A percentile compares a stretch with the other conserved stretches of the same genome.
phyloP scores from a whole-genome alignment of 805 yeast species.

The Pichia insulana region DNA sequence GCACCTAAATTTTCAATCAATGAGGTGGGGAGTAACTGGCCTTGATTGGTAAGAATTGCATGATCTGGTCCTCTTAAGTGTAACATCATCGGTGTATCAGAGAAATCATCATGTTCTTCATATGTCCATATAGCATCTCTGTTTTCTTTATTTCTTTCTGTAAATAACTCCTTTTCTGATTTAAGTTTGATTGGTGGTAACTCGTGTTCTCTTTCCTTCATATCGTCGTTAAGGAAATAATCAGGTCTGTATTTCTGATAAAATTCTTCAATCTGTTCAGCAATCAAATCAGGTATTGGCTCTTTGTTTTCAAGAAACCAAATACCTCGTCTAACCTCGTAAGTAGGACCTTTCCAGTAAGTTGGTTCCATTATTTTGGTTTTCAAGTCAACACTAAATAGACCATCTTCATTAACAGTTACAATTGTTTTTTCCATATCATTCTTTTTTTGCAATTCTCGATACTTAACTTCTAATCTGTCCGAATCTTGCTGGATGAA shows the following conservation, averaged over 20 bases:
- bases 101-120: constrained; percentile 17
- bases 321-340: constrained; percentile 72
- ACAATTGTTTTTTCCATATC: constrained; percentile 21
- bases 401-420: constrained; percentile 71
- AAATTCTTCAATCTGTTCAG: constrained; percentile 52
- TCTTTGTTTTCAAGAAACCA: constrained; percentile 72
- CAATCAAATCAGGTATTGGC: constrained; percentile 33
- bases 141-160: constrained; percentile 10
- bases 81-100: constrained; percentile 20
- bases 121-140: constrained; percentile 21
- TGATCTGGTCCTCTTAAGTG: constrained; percentile 20
- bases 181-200: constrained; percentile 11
- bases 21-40: constrained; percentile 21
- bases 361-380: constrained; percentile 52
- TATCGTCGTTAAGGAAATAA: constrained; percentile 2
- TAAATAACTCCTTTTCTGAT: constrained; percentile 22
- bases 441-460: constrained; percentile 10
- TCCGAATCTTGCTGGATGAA: constrained; percentile 58
- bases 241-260: constrained; percentile 30
- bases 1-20: constrained; percentile 21
- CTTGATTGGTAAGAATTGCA: constrained; percentile 22
- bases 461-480: constrained; percentile 47
- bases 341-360: constrained; percentile 85
- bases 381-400: constrained; percentile 62
- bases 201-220: constrained; percentile 1